phyloP scores from a whole-genome alignment of 768 basidiomycete genomes.

The Cantharellus anzutake region DNA sequence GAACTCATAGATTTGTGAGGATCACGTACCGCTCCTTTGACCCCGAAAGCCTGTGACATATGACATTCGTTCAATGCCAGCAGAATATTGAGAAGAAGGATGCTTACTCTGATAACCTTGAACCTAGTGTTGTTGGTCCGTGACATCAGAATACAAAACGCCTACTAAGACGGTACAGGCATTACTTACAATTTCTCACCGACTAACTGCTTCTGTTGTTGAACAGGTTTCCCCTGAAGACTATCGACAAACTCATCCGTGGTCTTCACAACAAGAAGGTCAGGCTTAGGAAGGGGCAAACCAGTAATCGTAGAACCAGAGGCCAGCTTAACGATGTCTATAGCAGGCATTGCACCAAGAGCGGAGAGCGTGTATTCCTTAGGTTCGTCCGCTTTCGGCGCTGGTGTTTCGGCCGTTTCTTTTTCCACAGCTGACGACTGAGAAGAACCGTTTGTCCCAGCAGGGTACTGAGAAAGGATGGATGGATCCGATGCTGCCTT shows the following conservation, averaged over 20 bases:
- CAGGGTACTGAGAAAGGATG: not conserved
- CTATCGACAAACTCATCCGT: slow-evolving; percentile 58
- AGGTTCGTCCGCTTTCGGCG: slow-evolving; percentile 6
- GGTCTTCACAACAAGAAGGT: slow-evolving; percentile 43
- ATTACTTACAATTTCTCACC: slow-evolving; percentile 52
- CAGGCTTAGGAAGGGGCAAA: slow-evolving; percentile 47
- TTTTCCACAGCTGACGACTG: slow-evolving; percentile 10
- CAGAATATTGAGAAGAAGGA: not conserved
- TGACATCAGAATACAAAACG: slow-evolving; percentile 9
- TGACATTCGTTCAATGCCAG: slow-evolving; percentile 6
- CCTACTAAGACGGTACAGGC: slow-evolving; percentile 11
- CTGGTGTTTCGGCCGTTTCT: slow-evolving; percentile 28
- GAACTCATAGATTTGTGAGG: not conserved
- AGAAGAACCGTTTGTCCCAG: not conserved
- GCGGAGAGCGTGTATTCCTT: slow-evolving; percentile 37
- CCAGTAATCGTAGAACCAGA: slow-evolving; percentile 25
- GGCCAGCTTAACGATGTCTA: slow-evolving; percentile 52
- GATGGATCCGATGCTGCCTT: not conserved
- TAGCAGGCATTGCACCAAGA: slow-evolving; percentile 54
- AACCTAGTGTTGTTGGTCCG: slow-evolving; percentile 18
- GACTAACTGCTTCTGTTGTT: slow-evolving; percentile 56
- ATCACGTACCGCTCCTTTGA: slow-evolving; percentile 53
- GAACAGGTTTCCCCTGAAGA: slow-evolving; percentile 33
- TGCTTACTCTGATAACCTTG: slow-evolving; percentile 30
- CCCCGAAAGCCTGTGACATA: slow-evolving; percentile 33